Percentiles rank a stretch among this genome's conserved stretches.
phyloP scores from a whole-genome alignment of 305 asterid genomes.

The Rubia peregrina region DNA sequence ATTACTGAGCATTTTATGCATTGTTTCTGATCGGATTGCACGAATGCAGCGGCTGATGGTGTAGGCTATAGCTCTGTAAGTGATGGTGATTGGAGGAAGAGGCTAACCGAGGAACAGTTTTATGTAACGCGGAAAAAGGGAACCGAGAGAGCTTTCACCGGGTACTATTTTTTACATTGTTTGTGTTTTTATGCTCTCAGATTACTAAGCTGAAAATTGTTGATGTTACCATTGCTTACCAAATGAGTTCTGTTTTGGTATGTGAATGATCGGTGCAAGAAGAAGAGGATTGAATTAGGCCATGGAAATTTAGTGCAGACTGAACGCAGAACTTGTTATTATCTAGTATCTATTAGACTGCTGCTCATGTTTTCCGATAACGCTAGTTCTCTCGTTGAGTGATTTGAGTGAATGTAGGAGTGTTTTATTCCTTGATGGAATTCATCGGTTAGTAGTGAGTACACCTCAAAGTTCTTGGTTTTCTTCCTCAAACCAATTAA shows the following conservation, averaged over 20 bases:
- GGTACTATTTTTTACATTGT: constrained; percentile 33
- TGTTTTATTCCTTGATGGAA: background rate
- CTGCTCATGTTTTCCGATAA: background rate
- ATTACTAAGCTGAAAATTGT: background rate
- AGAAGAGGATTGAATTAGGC: constrained; percentile 1
- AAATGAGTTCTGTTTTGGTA: background rate
- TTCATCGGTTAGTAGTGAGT: background rate
- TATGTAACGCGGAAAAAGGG: constrained; percentile 76
- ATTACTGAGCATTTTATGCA: background rate
- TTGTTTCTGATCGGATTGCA: constrained; percentile 1
- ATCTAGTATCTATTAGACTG: background rate
- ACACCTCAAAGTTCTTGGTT: background rate
- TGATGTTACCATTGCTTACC: background rate
- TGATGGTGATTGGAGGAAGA: constrained; percentile 67
- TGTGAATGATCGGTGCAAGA: background rate
- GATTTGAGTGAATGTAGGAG: background rate
- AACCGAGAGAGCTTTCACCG: constrained; percentile 92
- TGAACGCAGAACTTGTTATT: background rate
- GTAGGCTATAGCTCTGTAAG: constrained; percentile 39
- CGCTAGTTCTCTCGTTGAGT: background rate
- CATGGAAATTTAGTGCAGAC: background rate
- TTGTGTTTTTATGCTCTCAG: background rate
- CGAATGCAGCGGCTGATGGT: constrained; percentile 36
- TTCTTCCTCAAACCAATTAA: background rate
- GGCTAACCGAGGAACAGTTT: constrained; percentile 52